Evolutionary conservation across 2,329 filamentous ascomycete species (phyloP).

Genomic region (Harringtonia aguacate): DNA sequence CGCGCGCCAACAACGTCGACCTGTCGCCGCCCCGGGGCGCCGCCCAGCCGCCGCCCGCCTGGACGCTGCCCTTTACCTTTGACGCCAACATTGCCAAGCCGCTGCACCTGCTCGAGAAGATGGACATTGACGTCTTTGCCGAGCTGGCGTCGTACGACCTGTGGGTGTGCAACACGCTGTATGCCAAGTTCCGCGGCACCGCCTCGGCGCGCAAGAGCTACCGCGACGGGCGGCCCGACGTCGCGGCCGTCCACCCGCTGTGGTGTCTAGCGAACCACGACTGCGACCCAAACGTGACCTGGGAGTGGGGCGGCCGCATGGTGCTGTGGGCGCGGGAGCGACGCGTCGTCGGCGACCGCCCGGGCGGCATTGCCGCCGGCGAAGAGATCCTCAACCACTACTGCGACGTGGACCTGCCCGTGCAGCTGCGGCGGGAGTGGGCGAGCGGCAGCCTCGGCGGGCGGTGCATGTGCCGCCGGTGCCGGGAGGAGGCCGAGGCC

Average conservation of each 20-base stretch:
- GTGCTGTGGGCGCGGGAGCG: constrained; percentile 53
- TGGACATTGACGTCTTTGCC: constrained; percentile 69
- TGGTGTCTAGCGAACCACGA: constrained; percentile 97
- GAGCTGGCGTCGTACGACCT: constrained; percentile 50
- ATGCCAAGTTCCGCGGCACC: constrained; percentile 85
- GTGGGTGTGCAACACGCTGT: constrained; percentile 86
- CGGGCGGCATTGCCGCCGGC: constrained; percentile 55
- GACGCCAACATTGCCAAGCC: constrained; percentile 63
- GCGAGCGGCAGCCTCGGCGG: constrained; percentile 79
- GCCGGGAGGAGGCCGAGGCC: constrained; percentile 56
- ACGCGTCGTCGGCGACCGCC: constrained; percentile 35
- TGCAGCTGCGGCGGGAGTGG: constrained; percentile 80
- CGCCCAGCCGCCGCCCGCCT: constrained; percentile 37
- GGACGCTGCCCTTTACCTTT: constrained; percentile 69
- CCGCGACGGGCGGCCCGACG: constrained; percentile 73
- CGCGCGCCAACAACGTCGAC: constrained; percentile 40
- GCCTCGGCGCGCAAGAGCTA: constrained; percentile 74
- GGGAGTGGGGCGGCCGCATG: constrained; percentile 84
- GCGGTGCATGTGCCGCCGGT: constrained; percentile 77
- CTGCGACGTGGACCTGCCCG: constrained; percentile 71
- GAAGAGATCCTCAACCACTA: constrained; percentile 92
- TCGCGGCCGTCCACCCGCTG: constrained; percentile 85
- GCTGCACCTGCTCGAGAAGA: constrained; percentile 70
- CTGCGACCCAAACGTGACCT: constrained; percentile 87
- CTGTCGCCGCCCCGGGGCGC: constrained; percentile 18